phyloP scores from a whole-genome alignment of 768 basidiomycete species.

The Cantharellus anzutake region DNA sequence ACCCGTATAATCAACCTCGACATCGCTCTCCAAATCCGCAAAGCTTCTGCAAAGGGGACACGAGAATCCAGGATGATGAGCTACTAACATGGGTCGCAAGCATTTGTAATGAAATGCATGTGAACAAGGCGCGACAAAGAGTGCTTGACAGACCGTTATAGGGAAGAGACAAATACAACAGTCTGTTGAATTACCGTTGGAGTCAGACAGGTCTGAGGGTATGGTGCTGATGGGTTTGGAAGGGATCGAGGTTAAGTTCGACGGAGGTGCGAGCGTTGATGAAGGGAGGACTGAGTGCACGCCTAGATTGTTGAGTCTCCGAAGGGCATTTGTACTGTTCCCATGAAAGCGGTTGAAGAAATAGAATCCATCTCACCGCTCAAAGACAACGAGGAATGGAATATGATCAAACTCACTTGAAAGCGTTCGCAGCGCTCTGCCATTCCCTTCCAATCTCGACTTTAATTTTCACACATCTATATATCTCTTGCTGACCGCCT shows the following conservation, averaged over 20 bases:
- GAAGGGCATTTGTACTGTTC: background rate
- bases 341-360: background rate
- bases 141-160: conserved; percentile 83
- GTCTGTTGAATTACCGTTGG: conserved; percentile 28
- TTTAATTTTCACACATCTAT: conserved; percentile 91
- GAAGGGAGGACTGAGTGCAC: background rate
- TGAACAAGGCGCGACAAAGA: conserved; percentile 95
- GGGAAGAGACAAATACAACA: conserved; percentile 90
- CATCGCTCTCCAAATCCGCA: conserved; percentile 89
- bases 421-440: conserved; percentile 75
- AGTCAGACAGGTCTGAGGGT: conserved; percentile 1
- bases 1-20: conserved; percentile 38
- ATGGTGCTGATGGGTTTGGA: conserved; percentile 11
- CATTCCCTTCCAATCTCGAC: conserved; percentile 82
- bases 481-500: conserved; percentile 91
- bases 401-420: conserved; percentile 42
- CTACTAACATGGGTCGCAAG: conserved; percentile 72
- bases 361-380: background rate
- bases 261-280: background rate
- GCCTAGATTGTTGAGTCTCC: background rate
- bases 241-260: background rate
- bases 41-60: conserved; percentile 92
- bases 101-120: conserved; percentile 97
- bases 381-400: background rate
- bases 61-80: conserved; percentile 84